Percentiles rank a stretch among this genome's conserved stretches.
Evolutionary conservation across 139 green algal species (phyloP).

Genomic region (Asterochloris sp.): DNA sequence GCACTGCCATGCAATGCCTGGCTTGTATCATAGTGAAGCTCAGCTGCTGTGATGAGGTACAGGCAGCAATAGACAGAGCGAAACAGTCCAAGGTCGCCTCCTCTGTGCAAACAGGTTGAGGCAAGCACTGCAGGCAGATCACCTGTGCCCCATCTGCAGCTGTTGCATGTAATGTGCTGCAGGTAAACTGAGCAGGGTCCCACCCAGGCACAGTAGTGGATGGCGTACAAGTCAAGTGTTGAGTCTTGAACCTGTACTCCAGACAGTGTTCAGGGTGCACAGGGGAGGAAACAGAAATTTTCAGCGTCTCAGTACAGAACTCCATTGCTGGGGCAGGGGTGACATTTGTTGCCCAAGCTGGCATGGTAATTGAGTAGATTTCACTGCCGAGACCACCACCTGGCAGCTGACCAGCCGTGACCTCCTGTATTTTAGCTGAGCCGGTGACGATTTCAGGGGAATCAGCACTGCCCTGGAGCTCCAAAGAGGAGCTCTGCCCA

Average conservation of each 20-base stretch:
- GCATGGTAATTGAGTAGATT: no score
- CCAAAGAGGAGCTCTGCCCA: background rate
- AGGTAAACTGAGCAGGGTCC: slow-evolving; percentile 1
- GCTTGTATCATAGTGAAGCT: background rate
- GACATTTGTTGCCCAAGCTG: no score
- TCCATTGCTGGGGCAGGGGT: no score
- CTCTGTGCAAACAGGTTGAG: background rate
- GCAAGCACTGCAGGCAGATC: background rate
- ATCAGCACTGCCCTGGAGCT: background rate
- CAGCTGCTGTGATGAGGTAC: no score
- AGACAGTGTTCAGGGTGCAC: slow-evolving; percentile 34
- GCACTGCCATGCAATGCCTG: background rate
- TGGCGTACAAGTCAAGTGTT: slow-evolving; percentile 28
- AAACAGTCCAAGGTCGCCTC: background rate
- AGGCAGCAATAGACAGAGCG: background rate
- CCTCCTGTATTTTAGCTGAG: no score
- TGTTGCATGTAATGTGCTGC: background rate
- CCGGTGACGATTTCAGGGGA: background rate
- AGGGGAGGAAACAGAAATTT: slow-evolving; percentile 45
- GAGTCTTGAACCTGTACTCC: slow-evolving; percentile 10
- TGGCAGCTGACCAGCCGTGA: no score
- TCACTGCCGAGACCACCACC: no score
- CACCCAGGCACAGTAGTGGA: background rate
- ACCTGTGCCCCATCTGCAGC: slow-evolving; percentile 24
- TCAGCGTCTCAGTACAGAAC: background rate